These are phyloP conservation scores for Kodamaea lidongshanica DNA, from an alignment of 805 yeast species.

Conservation along the genomic window DNA sequence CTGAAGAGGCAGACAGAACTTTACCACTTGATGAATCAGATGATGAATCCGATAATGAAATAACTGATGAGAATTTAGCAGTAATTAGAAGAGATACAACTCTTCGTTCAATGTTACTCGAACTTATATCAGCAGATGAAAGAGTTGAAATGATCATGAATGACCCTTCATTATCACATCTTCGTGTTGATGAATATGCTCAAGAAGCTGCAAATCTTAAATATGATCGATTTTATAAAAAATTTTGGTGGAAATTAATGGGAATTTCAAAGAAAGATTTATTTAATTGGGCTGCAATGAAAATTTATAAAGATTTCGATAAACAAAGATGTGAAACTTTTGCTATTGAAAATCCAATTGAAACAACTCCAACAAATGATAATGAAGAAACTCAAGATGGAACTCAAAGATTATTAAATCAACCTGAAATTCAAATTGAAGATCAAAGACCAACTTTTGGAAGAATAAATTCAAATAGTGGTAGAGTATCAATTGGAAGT, in stretches of 20 bases:
- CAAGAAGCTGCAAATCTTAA: slow-evolving; percentile 30
- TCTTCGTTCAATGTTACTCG: slow-evolving; percentile 33
- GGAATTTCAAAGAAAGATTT: slow-evolving; percentile 46
- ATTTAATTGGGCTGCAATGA: slow-evolving; percentile 46
- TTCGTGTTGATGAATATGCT: slow-evolving; percentile 42
- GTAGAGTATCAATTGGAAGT: too few species aligned
- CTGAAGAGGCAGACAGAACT: not conserved
- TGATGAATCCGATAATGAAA: not conserved
- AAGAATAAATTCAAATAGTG: too few species aligned
- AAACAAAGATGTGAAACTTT: slow-evolving; percentile 2
- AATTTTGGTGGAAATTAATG: slow-evolving; percentile 50
- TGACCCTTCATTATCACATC: slow-evolving; percentile 27
- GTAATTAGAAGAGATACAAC: slow-evolving; percentile 30
- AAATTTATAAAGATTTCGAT: slow-evolving; percentile 15
- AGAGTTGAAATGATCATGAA: slow-evolving; percentile 36
- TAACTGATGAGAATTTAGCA: slow-evolving; percentile 2
- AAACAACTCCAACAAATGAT: not conserved
- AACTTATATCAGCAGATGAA: slow-evolving; percentile 35
- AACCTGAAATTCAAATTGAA: too few species aligned
- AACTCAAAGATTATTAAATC: too few species aligned
- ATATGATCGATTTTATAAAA: slow-evolving; percentile 24
- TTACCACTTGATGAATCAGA: slow-evolving; percentile 1
- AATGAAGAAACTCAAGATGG: not conserved
- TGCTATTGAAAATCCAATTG: not conserved
- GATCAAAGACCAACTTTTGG: too few species aligned